Base-by-base conservation (phyloP, 345 rosid genomes). In the Hypericum androsaemum region DNA sequence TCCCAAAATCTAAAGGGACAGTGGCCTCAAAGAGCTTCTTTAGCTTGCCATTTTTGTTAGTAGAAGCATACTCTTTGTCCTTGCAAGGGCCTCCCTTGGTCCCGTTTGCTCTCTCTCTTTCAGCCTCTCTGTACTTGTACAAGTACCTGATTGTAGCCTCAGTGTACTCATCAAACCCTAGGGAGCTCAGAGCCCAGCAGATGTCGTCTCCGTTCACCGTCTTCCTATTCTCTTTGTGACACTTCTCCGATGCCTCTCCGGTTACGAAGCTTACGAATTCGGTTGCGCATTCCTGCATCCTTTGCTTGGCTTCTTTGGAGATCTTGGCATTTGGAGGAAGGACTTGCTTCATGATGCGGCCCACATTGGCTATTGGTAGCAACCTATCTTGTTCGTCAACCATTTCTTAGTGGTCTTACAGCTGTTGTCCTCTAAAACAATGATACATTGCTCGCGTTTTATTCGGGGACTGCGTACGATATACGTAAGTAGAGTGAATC, bases 221-320 rank as follows among this genome's bases (percentile, higher is more conserved):
- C 81, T 80, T 86, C n/a, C 95, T 80, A 66, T 83, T 86, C 82
- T 83, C 92, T 68, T 71, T 80, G 59, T 81, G 88, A 59, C 95
- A 83, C 75, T 69, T 86, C 60, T 83, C 81, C 10, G 95, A 77
- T 13, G 95, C 95, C 71, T 86, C 95, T n/a, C 79, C 76, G 0
- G 95, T 82, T 54, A 86, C 84, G 54, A 83, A 86, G 66, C 95
- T 86, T 62, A 86, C 54, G 70, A 86, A 86, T 76, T 86, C 95
- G 6, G 84, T 79, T 42, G 86, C 84, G 72, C 90, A 86, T 50
- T 83, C 95, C 75, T 83, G 88, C 77, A 83, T 66, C 37, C 74
- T 79, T 64, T 86, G 86, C 63, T 83, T 86, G 43, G 90, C 86
- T 74, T 83, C 88, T 73, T 75, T 80, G 50, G 95, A 86, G 58